A percentile compares a stretch with the other conserved stretches of the same genome.
These are phyloP conservation scores for Eucalyptus melliodora DNA, from an alignment of 345 rosid species.

Conservation along the genomic window DNA sequence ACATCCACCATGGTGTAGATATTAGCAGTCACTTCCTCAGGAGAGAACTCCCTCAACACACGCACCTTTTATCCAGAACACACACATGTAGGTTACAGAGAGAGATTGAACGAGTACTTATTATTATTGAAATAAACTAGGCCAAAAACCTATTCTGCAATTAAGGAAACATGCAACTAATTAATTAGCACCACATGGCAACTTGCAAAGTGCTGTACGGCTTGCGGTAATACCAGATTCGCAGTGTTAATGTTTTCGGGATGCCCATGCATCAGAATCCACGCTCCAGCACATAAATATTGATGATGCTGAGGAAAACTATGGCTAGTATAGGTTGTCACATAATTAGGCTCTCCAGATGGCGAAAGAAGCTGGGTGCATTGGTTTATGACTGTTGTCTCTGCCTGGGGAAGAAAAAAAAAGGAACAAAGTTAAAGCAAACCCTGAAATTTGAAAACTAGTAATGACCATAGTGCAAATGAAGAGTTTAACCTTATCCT, in stretches of 20 bases:
- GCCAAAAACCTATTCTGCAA: not conserved
- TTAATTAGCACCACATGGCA: not conserved
- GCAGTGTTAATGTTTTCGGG: constrained; percentile 83
- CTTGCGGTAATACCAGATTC: constrained; percentile 44
- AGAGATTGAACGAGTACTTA: not conserved
- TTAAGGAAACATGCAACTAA: not conserved
- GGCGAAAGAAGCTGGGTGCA: constrained; percentile 87
- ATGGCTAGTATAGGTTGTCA: constrained; percentile 59
- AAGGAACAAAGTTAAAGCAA: not conserved
- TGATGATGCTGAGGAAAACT: constrained; percentile 82
- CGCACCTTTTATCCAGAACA: constrained; percentile 39
- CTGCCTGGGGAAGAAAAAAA: constrained; percentile 37
- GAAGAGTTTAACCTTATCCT: not conserved
- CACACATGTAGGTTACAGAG: not conserved
- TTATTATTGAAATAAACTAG: not conserved
- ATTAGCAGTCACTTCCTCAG: constrained; percentile 92
- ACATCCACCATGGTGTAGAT: constrained; percentile 97
- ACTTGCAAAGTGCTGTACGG: not conserved
- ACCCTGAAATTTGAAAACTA: not conserved
- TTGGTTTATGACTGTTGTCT: constrained; percentile 82
- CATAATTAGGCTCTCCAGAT: constrained; percentile 72
- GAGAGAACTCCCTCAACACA: constrained; percentile 83
- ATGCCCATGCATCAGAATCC: constrained; percentile 90
- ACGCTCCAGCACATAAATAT: constrained; percentile 92
- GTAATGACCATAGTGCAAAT: not conserved